phyloP scores from a whole-genome alignment of 2,329 filamentous ascomycete species.

The Neofusicoccum sp. region DNA sequence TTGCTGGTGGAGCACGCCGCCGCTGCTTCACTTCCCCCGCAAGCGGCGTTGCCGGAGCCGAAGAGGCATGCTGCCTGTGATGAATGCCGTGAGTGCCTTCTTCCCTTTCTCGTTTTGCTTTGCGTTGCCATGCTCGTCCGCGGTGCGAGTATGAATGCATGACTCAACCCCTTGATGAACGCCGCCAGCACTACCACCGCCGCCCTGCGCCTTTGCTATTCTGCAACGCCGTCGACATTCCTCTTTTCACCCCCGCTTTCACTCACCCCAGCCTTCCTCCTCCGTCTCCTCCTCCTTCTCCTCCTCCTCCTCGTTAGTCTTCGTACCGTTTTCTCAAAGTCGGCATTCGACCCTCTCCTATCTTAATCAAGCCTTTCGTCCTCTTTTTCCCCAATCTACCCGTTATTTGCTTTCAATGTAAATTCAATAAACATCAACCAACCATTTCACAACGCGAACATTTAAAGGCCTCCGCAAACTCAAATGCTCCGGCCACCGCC shows the following conservation, averaged over 20 bases:
- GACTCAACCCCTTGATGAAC: too few species aligned
- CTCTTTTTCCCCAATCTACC: neutral
- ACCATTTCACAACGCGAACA: neutral
- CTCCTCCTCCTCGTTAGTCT: too few species aligned
- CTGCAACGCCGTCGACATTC: too few species aligned
- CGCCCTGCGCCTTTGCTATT: too few species aligned
- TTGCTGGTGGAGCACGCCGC: neutral
- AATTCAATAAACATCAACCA: neutral
- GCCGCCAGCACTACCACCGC: too few species aligned
- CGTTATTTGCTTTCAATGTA: too few species aligned
- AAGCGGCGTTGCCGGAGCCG: neutral
- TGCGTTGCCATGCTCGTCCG: neutral
- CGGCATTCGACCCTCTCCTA: too few species aligned
- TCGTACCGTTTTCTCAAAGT: too few species aligned
- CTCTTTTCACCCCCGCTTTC: too few species aligned
- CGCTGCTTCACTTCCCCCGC: neutral
- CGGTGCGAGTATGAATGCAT: neutral
- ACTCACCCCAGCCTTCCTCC: too few species aligned
- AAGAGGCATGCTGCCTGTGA: conserved; percentile 42
- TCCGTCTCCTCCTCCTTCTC: too few species aligned
- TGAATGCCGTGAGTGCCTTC: conserved; percentile 37
- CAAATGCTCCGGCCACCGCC: conserved; percentile 48
- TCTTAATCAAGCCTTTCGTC: too few species aligned
- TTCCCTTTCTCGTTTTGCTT: neutral
- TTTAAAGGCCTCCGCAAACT: conserved; percentile 46